These are phyloP conservation scores for Melampsora larici-populina DNA, from an alignment of 1,284 basidiomycete genomes.

Conservation along the genomic window DNA sequence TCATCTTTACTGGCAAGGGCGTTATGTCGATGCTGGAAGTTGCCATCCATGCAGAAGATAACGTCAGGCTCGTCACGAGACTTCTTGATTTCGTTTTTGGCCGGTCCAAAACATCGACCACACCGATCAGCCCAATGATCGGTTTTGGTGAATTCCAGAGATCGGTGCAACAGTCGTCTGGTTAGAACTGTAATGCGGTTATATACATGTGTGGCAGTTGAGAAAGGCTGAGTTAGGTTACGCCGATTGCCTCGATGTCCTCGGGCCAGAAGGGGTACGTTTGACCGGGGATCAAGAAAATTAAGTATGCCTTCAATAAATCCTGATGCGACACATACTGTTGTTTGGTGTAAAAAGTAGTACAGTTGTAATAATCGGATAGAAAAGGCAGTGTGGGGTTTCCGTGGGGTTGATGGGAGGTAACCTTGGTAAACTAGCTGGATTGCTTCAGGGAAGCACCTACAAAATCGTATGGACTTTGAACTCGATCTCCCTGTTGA, in stretches of 20 bases:
- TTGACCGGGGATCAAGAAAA: neutral
- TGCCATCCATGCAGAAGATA: constrained; percentile 7
- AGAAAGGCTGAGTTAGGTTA: constrained; percentile 9
- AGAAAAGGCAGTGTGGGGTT: no score
- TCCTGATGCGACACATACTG: neutral
- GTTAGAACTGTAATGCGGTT: neutral
- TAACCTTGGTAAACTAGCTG: constrained; percentile 4
- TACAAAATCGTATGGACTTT: neutral
- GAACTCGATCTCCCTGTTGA: neutral
- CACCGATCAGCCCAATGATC: neutral
- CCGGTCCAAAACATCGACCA: constrained; percentile 10
- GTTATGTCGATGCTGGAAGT: constrained; percentile 22
- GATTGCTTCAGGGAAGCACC: constrained; percentile 12
- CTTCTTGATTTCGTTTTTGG: neutral
- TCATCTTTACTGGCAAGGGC: constrained; percentile 3
- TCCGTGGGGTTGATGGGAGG: neutral
- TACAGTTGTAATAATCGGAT: constrained; percentile 6
- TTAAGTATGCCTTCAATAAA: neutral
- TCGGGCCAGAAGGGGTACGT: neutral
- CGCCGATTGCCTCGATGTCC: neutral
- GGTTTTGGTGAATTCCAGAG: neutral
- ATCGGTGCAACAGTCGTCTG: neutral
- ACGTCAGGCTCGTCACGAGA: neutral
- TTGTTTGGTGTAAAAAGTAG: neutral
- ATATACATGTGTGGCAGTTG: neutral